Evolutionary conservation across 1,139 yeast genomes (phyloP).

Genomic region (Yamadazyma oceani): DNA sequence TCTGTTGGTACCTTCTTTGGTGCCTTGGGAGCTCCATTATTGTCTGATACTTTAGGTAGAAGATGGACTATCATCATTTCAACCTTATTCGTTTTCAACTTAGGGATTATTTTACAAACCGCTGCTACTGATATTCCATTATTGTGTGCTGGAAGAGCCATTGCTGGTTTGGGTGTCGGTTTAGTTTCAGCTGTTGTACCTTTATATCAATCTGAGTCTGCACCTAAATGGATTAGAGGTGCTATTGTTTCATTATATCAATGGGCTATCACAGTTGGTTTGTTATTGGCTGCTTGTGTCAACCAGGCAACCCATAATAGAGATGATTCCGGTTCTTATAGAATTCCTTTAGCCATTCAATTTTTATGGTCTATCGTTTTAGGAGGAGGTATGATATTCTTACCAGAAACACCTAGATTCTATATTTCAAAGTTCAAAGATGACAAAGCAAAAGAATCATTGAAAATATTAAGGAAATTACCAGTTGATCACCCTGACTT

Average conservation of each 20-base stretch:
- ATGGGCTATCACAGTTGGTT: constrained; percentile 60
- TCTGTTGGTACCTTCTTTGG: constrained; percentile 74
- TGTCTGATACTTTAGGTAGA: constrained; percentile 60
- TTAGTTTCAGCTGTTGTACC: constrained; percentile 61
- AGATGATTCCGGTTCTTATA: constrained; percentile 56
- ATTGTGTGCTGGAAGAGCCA: constrained; percentile 53
- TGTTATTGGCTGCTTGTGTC: constrained; percentile 62
- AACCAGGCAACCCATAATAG: constrained; percentile 56
- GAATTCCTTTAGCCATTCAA: constrained; percentile 59
- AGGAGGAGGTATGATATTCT: constrained; percentile 53
- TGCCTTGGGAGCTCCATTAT: constrained; percentile 53
- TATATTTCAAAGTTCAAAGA: constrained; percentile 52
- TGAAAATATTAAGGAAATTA: constrained; percentile 31
- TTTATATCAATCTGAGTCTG: constrained; percentile 61
- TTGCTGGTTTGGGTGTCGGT: constrained; percentile 67
- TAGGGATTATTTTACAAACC: constrained; percentile 62
- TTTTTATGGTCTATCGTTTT: constrained; percentile 39
- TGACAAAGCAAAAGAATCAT: constrained; percentile 53
- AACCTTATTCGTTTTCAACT: constrained; percentile 51
- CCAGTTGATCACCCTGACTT: constrained; percentile 39
- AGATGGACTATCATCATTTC: constrained; percentile 45
- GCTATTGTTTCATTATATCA: constrained; percentile 63
- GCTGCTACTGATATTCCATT: constrained; percentile 45
- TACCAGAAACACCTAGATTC: constrained; percentile 82
- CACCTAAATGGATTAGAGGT: constrained; percentile 71